Evolutionary conservation across 495 filamentous ascomycete genomes (phyloP).

Genomic region (Neurospora sp.): DNA sequence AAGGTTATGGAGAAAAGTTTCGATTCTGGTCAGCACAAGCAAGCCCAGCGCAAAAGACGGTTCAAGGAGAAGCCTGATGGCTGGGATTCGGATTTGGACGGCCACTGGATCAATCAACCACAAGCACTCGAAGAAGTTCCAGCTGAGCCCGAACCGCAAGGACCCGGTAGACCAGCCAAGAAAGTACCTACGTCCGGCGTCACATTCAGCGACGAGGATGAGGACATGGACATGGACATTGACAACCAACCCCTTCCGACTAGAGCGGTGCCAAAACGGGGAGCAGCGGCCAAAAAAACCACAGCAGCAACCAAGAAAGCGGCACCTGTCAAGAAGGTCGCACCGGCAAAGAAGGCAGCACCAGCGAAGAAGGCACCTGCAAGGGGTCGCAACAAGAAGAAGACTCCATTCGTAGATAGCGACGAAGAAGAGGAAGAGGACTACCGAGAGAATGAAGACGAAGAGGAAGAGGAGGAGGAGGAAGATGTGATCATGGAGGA

Average conservation of each 20-base stretch:
- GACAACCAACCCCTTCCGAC: slow-evolving; percentile 16
- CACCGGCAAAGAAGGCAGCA: slow-evolving; percentile 31
- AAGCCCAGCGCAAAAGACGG: slow-evolving; percentile 40
- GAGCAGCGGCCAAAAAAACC: slow-evolving; percentile 28
- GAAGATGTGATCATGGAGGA: slow-evolving; percentile 58
- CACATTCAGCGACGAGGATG: slow-evolving; percentile 21
- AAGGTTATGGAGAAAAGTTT: slow-evolving; percentile 63
- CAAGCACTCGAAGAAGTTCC: slow-evolving; percentile 48
- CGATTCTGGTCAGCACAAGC: slow-evolving; percentile 53
- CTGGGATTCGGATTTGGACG: slow-evolving; percentile 84
- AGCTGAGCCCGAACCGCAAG: slow-evolving; percentile 29
- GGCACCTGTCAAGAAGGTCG: slow-evolving; percentile 30
- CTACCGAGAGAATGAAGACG: slow-evolving; percentile 54
- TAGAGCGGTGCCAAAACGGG: slow-evolving; percentile 22
- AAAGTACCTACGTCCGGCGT: slow-evolving; percentile 2
- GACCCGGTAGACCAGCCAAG: slow-evolving; percentile 19
- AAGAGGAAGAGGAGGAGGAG: slow-evolving; percentile 49
- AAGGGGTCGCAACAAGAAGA: slow-evolving; percentile 37
- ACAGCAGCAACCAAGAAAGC: slow-evolving; percentile 31
- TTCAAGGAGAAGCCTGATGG: slow-evolving; percentile 65
- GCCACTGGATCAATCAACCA: slow-evolving; percentile 72
- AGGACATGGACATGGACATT: slow-evolving; percentile 26
- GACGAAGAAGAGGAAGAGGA: slow-evolving; percentile 52
- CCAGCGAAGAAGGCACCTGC: slow-evolving; percentile 26
- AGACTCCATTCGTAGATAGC: slow-evolving; percentile 45